Conservation (phyloP, 1,139 yeast species). For the Nadsonia commutata region DNA sequence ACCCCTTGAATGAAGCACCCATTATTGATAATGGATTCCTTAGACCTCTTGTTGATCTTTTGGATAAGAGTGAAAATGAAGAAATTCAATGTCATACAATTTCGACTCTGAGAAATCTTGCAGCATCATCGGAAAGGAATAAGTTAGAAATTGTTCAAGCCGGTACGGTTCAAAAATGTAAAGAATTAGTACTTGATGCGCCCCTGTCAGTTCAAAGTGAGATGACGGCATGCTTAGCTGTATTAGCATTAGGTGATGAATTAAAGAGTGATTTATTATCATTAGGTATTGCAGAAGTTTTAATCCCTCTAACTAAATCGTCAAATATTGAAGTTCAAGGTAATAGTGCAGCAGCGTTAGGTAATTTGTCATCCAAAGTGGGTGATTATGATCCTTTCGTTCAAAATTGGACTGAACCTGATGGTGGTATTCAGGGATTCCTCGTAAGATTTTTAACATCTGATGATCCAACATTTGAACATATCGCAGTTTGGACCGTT, state of each 20-base stretch:
- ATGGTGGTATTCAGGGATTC: slow-evolving; percentile 78
- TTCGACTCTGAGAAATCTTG: slow-evolving; percentile 85
- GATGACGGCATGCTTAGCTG: slow-evolving; percentile 94
- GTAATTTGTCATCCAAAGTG: slow-evolving; percentile 85
- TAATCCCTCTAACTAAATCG: slow-evolving; percentile 81
- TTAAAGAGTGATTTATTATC: slow-evolving; percentile 75
- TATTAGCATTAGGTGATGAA: slow-evolving; percentile 89
- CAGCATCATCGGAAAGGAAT: slow-evolving; percentile 89
- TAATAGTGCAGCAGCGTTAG: slow-evolving; percentile 95
- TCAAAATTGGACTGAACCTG: slow-evolving; percentile 65
- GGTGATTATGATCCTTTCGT: slow-evolving; percentile 69
- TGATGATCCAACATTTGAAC: slow-evolving; percentile 93
- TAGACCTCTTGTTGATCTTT: slow-evolving; percentile 71
- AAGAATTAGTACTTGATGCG: slow-evolving; percentile 68
- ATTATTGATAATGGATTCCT: slow-evolving; percentile 94
- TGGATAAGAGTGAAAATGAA: slow-evolving; percentile 77
- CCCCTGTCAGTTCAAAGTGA: slow-evolving; percentile 89
- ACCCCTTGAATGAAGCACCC: slow-evolving; percentile 87
- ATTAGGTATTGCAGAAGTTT: slow-evolving; percentile 72
- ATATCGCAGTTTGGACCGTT: slow-evolving; percentile 94
- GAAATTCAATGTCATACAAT: slow-evolving; percentile 98
- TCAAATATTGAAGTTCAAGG: slow-evolving; percentile 94
- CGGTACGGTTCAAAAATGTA: slow-evolving; percentile 90
- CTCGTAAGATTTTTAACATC: slow-evolving; percentile 65
- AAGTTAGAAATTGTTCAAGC: slow-evolving; percentile 86